Evolutionary conservation across 352 stramenopile species (phyloP).

Genomic region (Vaucheria bursata): DNA sequence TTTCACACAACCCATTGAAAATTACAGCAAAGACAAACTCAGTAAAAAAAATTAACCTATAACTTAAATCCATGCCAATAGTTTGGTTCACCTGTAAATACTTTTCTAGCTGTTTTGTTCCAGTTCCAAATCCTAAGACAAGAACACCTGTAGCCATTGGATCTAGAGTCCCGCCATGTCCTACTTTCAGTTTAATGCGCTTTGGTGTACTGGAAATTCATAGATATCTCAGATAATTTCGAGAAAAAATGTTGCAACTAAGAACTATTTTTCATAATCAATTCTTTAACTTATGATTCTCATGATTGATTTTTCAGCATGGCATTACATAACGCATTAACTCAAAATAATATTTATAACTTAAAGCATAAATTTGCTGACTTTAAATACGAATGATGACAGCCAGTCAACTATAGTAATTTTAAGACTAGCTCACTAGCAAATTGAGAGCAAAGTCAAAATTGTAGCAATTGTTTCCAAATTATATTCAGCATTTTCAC

Average conservation of each 20-base stretch:
- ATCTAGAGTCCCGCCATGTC: slow-evolving; percentile 70
- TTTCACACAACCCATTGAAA: no score
- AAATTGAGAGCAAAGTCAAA: no score
- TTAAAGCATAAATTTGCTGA: not conserved
- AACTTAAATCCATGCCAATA: no score
- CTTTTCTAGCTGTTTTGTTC: slow-evolving; percentile 56
- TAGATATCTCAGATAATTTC: not conserved
- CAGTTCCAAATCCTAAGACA: slow-evolving; percentile 62
- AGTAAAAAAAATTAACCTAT: no score
- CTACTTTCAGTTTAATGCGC: slow-evolving; percentile 59
- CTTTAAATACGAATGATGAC: not conserved
- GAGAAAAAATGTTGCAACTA: not conserved
- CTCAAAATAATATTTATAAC: not conserved
- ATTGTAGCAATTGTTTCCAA: no score
- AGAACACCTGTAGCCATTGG: slow-evolving; percentile 63
- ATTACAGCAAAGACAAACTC: no score
- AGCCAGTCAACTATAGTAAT: no score
- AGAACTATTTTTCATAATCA: not conserved
- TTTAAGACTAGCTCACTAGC: no score
- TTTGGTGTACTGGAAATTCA: no score
- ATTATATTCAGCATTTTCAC: no score
- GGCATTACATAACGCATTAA: not conserved
- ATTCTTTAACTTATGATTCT: not conserved
- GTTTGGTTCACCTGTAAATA: slow-evolving; percentile 56
- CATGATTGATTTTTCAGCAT: not conserved